A percentile compares a stretch with the other conserved stretches of the same genome.
phyloP scores from a whole-genome alignment of 495 filamentous ascomycete species.

The Venustampulla echinocandica region DNA sequence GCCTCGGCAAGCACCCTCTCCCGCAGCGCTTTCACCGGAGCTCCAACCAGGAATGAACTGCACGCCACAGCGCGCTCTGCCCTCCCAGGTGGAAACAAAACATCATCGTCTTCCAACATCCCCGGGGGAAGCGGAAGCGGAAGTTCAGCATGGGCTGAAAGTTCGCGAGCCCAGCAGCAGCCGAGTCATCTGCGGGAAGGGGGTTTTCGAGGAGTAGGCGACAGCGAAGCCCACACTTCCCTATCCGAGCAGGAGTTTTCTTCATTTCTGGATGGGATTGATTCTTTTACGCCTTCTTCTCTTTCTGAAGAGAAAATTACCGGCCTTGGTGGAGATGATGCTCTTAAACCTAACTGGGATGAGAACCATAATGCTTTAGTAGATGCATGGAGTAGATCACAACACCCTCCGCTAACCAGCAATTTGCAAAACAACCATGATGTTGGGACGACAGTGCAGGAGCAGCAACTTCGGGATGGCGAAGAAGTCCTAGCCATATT shows the following conservation, averaged over 20 bases:
- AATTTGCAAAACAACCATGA: background rate
- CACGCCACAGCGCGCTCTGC: constrained; percentile 3
- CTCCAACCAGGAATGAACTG: constrained; percentile 13
- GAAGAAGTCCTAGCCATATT: constrained; percentile 35
- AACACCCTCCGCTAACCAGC: background rate
- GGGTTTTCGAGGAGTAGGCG: constrained; percentile 9
- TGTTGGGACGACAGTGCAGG: constrained; percentile 15
- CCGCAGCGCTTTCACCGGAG: constrained; percentile 8
- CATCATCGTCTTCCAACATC: constrained; percentile 7
- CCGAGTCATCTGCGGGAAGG: background rate
- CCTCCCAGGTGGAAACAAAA: constrained; percentile 16
- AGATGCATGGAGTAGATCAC: constrained; percentile 7
- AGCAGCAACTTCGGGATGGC: constrained; percentile 35
- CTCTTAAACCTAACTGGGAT: background rate
- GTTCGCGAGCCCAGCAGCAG: constrained; percentile 6
- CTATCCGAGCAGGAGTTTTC: constrained; percentile 35
- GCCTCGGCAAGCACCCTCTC: constrained; percentile 19
- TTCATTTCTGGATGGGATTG: constrained; percentile 33
- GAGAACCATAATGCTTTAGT: constrained; percentile 3
- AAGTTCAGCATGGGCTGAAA: constrained; percentile 10
- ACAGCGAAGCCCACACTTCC: constrained; percentile 28
- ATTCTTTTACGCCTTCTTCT: constrained; percentile 22
- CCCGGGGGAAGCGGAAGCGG: background rate
- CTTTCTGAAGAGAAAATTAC: constrained; percentile 12
- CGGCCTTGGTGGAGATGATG: background rate